Percentiles rank a stretch among this genome's conserved stretches.
phyloP scores from a whole-genome alignment of 768 basidiomycete species.

The Boletus patriciae region DNA sequence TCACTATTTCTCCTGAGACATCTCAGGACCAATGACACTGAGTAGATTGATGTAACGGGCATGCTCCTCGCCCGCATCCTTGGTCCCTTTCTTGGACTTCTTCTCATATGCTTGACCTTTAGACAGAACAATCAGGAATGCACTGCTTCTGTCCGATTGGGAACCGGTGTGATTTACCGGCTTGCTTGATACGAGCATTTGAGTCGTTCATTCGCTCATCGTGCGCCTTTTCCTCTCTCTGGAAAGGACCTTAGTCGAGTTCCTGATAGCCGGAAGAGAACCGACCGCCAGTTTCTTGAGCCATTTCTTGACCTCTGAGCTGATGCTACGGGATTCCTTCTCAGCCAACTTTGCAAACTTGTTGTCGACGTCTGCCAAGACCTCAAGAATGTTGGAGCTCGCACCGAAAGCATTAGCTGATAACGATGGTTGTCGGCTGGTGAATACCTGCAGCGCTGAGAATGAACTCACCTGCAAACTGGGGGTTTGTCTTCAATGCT shows the following conservation, averaged over 20 bases:
- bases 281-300: conserved; percentile 80
- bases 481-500: conserved; percentile 54
- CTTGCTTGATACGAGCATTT: conserved; percentile 75
- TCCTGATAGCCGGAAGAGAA: background rate
- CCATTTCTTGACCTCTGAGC: conserved; percentile 78
- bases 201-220: conserved; percentile 67
- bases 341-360: conserved; percentile 76
- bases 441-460: background rate
- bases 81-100: conserved; percentile 71
- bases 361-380: conserved; percentile 64
- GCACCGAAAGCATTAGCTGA: conserved; percentile 68
- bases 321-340: conserved; percentile 67
- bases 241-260: conserved; percentile 1
- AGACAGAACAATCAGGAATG: conserved; percentile 5
- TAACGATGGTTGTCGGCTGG: background rate
- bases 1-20: conserved; percentile 79
- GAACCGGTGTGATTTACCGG: conserved; percentile 42
- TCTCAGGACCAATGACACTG: conserved; percentile 70
- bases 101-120: conserved; percentile 74
- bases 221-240: conserved; percentile 82
- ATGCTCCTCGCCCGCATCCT: conserved; percentile 72
- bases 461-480: conserved; percentile 57
- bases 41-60: conserved; percentile 74
- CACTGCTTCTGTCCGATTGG: background rate
- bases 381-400: conserved; percentile 66